Evolutionary conservation across 176 grass and related monocot species (phyloP).

Genomic region (Microstegium vimineum): DNA sequence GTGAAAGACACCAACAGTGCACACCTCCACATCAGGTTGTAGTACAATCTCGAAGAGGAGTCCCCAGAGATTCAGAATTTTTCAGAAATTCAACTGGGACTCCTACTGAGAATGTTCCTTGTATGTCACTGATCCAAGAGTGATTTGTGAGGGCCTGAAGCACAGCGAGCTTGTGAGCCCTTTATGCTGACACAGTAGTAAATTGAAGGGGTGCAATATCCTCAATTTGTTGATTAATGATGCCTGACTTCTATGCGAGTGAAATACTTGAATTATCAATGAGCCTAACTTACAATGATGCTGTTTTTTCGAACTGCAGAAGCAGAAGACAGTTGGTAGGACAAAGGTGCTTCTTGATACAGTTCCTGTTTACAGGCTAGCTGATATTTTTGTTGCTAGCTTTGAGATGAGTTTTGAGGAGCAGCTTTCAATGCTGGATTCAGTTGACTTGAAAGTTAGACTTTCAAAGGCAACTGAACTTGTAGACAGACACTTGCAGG

Average conservation of each 20-base stretch:
- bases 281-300: conserved; percentile 11
- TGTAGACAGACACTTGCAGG: conserved; percentile 91
- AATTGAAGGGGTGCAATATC: background rate
- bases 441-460: conserved; percentile 92
- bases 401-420: conserved; percentile 99
- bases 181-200: background rate
- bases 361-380: conserved; percentile 91
- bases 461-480: conserved; percentile 94
- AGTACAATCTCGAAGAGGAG: background rate
- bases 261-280: conserved; percentile 1
- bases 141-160: background rate
- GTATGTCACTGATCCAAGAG: background rate
- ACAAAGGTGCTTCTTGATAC: conserved; percentile 97
- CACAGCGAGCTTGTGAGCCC: background rate
- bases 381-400: conserved; percentile 99
- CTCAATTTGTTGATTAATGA: background rate
- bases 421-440: conserved; percentile 96
- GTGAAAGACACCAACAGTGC: background rate
- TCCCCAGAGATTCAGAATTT: background rate
- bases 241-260: background rate
- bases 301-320: conserved; percentile 55
- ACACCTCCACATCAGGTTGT: background rate
- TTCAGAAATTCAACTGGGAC: background rate
- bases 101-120: background rate
- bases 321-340: conserved; percentile 93